A percentile compares a stretch with the other conserved stretches of the same genome.
These are phyloP conservation scores for Camelina sativa DNA, from an alignment of 345 rosid species.

Conservation along the genomic window DNA sequence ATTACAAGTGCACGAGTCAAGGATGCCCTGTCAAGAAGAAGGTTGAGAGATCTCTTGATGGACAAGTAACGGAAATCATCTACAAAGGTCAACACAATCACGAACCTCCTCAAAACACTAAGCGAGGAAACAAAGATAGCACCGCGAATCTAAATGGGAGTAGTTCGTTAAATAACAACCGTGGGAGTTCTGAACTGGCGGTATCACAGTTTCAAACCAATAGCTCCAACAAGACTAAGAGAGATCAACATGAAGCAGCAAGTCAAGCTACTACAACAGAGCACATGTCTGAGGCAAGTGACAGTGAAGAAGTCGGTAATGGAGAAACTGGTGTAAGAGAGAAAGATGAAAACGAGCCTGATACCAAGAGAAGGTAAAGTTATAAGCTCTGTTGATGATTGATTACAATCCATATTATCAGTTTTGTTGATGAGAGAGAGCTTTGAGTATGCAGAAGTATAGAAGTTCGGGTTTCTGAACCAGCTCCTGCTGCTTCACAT, in stretches of 20 bases:
- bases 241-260: conserved; percentile 60
- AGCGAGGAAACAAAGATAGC: conserved; percentile 55
- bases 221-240: conserved; percentile 49
- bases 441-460: conserved; percentile 54
- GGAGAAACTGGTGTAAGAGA: conserved; percentile 51
- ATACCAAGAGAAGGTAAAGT: conserved; percentile 70
- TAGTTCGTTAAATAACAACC: conserved; percentile 47
- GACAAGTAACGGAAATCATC: conserved; percentile 82
- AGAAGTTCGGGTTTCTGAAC: conserved; percentile 57
- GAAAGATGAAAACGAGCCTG: conserved; percentile 67
- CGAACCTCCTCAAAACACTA: conserved; percentile 63
- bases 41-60: conserved; percentile 80
- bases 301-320: conserved; percentile 72
- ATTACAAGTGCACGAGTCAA: conserved; percentile 79
- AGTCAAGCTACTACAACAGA: conserved; percentile 60
- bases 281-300: conserved; percentile 62
- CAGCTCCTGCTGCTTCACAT: conserved; percentile 54
- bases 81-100: conserved; percentile 92
- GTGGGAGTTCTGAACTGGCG: conserved; percentile 39
- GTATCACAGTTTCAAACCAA: conserved; percentile 30
- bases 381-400: conserved; percentile 32
- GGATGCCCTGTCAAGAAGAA: conserved; percentile 89
- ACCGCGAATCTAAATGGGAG: conserved; percentile 43
- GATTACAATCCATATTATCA: background rate
- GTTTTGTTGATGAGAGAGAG: background rate